Evolutionary conservation across 1,284 basidiomycete genomes (phyloP), one percentile per base, ranked within the genome.

Genomic region (Malassezia yamatoensis): DNA sequence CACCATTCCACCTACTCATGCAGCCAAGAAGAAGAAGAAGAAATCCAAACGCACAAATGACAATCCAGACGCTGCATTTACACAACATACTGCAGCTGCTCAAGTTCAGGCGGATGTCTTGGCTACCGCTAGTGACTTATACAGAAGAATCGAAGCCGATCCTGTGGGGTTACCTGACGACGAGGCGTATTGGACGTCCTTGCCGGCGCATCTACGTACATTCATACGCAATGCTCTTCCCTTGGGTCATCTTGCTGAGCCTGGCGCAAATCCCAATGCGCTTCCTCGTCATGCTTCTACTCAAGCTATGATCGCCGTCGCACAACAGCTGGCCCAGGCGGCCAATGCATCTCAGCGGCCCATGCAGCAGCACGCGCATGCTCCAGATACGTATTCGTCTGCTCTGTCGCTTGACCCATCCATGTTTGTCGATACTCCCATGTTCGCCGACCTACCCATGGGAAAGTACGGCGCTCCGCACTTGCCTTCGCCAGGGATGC

Each of bases 191-290:
- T 82, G 81, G 81, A 79, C 79, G 5, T 79, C 79, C 12, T 70
- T 82, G 2, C 80, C 81, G 0, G 75, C 79, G 10, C 80, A 81
- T 67, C 72, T 81, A 16, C 74, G 80, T 43, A 79, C 80, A 41
- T 81, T 81, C 64, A 81, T 82, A 44, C 75, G 79, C 51, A 80
- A 80, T 53, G 81, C 81, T 13, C 76, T 82, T 3, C 81, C 81
- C 1, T 62, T 74, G 20, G 70, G 69, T 32, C 70, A 72, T 39
- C 65, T 73, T 40, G 60, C 58, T 33, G 62, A 61, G 12, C 67
- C 66, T 39, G 68, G 66, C 37, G 67, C 67, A 62, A 64, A 68
- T 33, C 66, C 68, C 20, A 64, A 70, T 34, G 68, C 67, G n/a
- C 15, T 39, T n/a, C 60, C 61, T 18, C 64, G 66, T 12, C 68